Base-by-base conservation (phyloP, 2,329 filamentous ascomycete species). In the Sclerotiophoma versabilis region DNA sequence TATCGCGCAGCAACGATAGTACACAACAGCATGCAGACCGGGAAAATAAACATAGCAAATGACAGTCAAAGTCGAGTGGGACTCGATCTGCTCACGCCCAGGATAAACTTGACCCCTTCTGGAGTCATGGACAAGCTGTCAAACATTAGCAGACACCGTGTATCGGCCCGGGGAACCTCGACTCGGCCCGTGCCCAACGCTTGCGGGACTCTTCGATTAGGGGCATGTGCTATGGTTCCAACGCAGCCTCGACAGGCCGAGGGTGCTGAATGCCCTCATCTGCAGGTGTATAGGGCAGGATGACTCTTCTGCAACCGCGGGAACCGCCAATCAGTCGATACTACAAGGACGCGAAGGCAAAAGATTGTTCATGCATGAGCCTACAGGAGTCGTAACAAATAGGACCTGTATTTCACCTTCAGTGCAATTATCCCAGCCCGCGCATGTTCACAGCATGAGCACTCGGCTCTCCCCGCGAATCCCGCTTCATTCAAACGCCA, bases 401-500 rank as follows among this genome's bases (percentile, higher is more conserved):
- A 27, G 14, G 14, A 19, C 2, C 12, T 29, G 9, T 25, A 34
- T 14, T 45, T 23, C 22, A 30, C 15, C 10, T 14, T 26, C 20
- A 48, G 14, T 10, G n/a, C 17, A 20, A 20, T 9, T 23, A 38
- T 42, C 23, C 38, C 32, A 52, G 52, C 30, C 23, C 19, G 30
- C 30, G 22, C 47, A 39, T 45, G 19, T 44, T 33, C 27, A 43
- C 27, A 48, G 14, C 27, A 44, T 25, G 22, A 52, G 42, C 25
- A 36, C 25, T 32, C 58, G 57, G 60, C 57, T 60, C 62, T 57
- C 54, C 34, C 62, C 64, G 63, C 50, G 57, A 44, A 36, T 43
- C 12, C 29, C 20, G 32, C 45, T 22, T 34, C 46, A 44, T 36
- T 59, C 57, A 50, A 56, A 52, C 55, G 68, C 66, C 69, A 71